Conservation (phyloP, 208 protist genomes). For the Trypanosoma lewisi region DNA sequence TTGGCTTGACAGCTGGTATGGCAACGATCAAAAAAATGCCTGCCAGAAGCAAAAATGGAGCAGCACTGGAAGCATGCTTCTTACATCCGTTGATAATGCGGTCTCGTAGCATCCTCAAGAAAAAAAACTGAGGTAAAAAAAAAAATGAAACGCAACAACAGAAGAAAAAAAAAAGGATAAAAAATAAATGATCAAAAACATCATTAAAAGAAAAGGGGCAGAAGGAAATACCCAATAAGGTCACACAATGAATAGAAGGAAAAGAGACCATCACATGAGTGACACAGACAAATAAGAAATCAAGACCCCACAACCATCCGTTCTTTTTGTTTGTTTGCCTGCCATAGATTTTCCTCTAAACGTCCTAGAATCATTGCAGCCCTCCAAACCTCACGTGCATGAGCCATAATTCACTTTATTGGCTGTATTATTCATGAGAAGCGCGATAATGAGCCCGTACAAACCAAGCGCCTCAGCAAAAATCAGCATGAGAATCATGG, state of each 20-base stretch:
- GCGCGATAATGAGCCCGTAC: constrained; percentile 99
- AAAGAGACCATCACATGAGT: constrained; percentile 23
- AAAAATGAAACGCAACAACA: constrained; percentile 3
- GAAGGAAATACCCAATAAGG: neutral
- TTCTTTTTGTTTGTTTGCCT: neutral
- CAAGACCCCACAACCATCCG: neutral
- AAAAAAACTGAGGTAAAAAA: constrained; percentile 17
- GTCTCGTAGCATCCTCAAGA: constrained; percentile 32
- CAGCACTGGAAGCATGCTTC: constrained; percentile 35
- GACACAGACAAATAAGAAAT: constrained; percentile 18
- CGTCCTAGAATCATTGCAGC: neutral
- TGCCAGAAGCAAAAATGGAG: constrained; percentile 38
- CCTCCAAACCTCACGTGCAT: constrained; percentile 18
- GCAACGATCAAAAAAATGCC: constrained; percentile 42
- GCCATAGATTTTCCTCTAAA: constrained; percentile 9
- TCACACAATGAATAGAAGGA: constrained; percentile 10
- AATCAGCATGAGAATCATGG: constrained; percentile 99
- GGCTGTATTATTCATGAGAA: constrained; percentile 92
- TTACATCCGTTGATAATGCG: constrained; percentile 19
- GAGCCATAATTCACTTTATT: constrained; percentile 49
- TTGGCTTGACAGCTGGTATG: constrained; percentile 32
- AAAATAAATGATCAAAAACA: constrained; percentile 15
- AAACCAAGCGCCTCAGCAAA: constrained; percentile 98
- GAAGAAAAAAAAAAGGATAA: constrained; percentile 8
- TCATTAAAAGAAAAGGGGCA: neutral